These are phyloP conservation scores for Drosera spatulata DNA, from an alignment of 179 eudicot species.

Conservation along the genomic window DNA sequence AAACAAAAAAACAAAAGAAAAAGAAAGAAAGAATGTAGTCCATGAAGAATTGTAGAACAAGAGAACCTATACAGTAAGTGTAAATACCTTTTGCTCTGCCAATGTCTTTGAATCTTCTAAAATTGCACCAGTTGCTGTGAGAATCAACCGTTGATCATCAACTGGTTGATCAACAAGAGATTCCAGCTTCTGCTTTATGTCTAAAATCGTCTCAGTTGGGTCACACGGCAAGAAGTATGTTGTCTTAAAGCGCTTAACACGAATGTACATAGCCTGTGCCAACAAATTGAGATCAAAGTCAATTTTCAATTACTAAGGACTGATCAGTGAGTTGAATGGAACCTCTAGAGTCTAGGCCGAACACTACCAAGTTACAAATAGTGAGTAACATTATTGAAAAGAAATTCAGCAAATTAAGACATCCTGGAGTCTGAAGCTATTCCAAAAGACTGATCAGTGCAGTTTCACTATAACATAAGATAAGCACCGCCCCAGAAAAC, in stretches of 20 bases:
- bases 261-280: slow-evolving; percentile 87
- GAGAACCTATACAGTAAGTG: too few relatives aligned
- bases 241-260: slow-evolving; percentile 83
- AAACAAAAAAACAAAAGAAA: background rate
- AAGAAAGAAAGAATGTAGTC: background rate
- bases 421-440: too few relatives aligned
- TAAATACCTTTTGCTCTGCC: slow-evolving; percentile 86
- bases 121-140: slow-evolving; percentile 54
- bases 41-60: too few relatives aligned
- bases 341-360: too few relatives aligned
- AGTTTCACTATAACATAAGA: too few relatives aligned
- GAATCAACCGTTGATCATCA: slow-evolving; percentile 61
- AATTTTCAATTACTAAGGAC: too few relatives aligned
- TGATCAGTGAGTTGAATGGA: too few relatives aligned
- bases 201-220: slow-evolving; percentile 69
- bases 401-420: too few relatives aligned
- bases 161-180: slow-evolving; percentile 69
- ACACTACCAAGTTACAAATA: too few relatives aligned
- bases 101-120: slow-evolving; percentile 77
- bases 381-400: too few relatives aligned
- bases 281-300: background rate
- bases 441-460: too few relatives aligned
- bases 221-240: slow-evolving; percentile 91
- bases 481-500: too few relatives aligned
- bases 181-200: slow-evolving; percentile 71